phyloP scores from a whole-genome alignment of 129 eudicot genomes.

The Lactuca sativa region DNA sequence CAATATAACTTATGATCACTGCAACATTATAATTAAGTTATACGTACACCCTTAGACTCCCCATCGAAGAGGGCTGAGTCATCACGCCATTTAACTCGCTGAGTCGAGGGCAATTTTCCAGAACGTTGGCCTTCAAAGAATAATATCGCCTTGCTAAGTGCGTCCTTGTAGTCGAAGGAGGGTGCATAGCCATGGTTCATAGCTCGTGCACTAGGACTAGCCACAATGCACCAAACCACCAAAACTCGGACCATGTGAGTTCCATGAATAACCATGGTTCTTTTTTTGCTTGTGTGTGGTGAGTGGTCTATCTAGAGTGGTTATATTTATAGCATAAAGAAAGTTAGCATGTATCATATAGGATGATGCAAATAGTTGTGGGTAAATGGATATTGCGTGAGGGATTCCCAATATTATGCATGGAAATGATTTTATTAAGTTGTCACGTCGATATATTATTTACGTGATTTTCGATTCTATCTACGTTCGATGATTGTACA shows the following conservation, averaged over 20 bases:
- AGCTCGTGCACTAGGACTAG: conserved; percentile 9
- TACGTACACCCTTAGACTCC: conserved; percentile 43
- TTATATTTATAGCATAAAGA: conserved; percentile 12
- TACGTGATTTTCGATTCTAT: not conserved
- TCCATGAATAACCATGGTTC: conserved; percentile 23
- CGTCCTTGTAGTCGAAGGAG: conserved; percentile 44
- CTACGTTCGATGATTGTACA: not conserved
- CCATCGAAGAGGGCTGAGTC: conserved; percentile 69
- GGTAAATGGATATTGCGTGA: conserved; percentile 37
- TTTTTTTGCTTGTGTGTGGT: not conserved
- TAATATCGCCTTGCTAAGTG: conserved; percentile 58
- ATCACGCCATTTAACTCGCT: conserved; percentile 67
- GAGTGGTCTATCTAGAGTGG: not conserved
- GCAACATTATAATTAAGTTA: not conserved
- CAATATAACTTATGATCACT: not conserved
- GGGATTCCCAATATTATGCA: conserved; percentile 8
- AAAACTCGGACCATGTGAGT: conserved; percentile 13
- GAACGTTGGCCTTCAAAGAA: conserved; percentile 89
- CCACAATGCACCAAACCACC: conserved; percentile 26
- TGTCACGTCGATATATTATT: not conserved
- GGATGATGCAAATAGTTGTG: conserved; percentile 8
- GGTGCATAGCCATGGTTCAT: conserved; percentile 1
- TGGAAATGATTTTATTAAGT: not conserved
- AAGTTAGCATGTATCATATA: conserved; percentile 5
- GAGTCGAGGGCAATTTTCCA: conserved; percentile 53